Base-by-base conservation (phyloP, 2,329 filamentous ascomycete species). In the Chaetoscypha palmicola region DNA sequence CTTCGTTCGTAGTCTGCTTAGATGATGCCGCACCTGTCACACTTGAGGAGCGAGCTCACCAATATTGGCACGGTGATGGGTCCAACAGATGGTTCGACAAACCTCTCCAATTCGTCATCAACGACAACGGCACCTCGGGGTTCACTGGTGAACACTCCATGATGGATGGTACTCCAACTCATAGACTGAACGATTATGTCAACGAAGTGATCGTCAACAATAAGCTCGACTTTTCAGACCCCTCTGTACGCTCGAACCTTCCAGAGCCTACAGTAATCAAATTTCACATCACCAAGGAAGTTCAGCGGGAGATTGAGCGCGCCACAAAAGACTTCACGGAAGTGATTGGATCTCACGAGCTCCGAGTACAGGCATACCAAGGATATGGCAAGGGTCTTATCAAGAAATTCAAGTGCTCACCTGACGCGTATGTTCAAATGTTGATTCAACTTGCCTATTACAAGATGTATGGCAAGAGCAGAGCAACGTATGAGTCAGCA, bases 81-180 rank as follows among this genome's bases (percentile, higher is more conserved):
- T 73, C 79, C 56, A 98, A 98, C 73, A 81, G 92, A 55, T 98
- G 90, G 90, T 97, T 82, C 62, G 92, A 98, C 75, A 98, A 98
- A 75, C 92, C 92, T 4, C 72, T 95, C 42, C 91, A 98, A 68
- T 97, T 98, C 70, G 94, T 98, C 64, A 66, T 98, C 70, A 96
- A 95, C 67, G 90, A 98, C 64, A 98, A 98, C 65, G 92, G 92
- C 57, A 94, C 92, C 5, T 86, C 92, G 2, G 92, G 92, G 49
- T 98, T 98, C 75, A 91, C 89, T 76, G 92, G 92, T 61, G 92
- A 98, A 70, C 92, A 98, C 75, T 94, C 86, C 59, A 97, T 98
- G 92, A 98, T 98, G 94, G 92, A 98, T 64, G 92, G 94, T 53
- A 98, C 92, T 5, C 90, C 94, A 1, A 98, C 94, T 2, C 92